Conservation (phyloP, 306 rosid genomes). For the Vicia sativa region DNA sequence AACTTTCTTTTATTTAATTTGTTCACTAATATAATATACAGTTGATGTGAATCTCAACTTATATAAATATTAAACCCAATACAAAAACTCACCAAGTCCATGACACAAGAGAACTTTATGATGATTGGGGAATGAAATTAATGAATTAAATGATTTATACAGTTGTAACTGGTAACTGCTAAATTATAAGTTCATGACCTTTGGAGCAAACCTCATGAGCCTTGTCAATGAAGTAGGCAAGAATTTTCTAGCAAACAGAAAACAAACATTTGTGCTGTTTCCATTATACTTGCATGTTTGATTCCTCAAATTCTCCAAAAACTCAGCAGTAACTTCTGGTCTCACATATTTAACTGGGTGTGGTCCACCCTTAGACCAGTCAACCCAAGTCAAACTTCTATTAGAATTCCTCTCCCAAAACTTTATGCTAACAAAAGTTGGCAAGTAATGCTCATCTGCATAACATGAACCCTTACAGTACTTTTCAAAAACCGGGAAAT, state of each 20-base stretch:
- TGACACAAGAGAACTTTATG: not conserved
- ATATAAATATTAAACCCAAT: not conserved
- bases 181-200: conserved; percentile 51
- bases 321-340: conserved; percentile 50
- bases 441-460: conserved; percentile 82
- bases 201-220: conserved; percentile 54
- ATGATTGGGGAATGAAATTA: not conserved
- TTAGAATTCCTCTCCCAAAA: conserved; percentile 60
- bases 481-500: conserved; percentile 58
- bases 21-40: conserved; percentile 7
- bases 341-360: conserved; percentile 64
- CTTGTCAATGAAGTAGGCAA: conserved; percentile 49
- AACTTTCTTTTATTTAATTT: not conserved
- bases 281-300: conserved; percentile 52
- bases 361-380: conserved; percentile 72
- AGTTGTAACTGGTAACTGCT: not conserved
- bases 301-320: conserved; percentile 59
- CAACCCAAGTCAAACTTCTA: conserved; percentile 79
- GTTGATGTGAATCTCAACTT: conserved; percentile 11
- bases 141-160: conserved; percentile 12
- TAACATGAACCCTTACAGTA: conserved; percentile 49
- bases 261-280: conserved; percentile 46
- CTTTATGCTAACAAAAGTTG: conserved; percentile 60
- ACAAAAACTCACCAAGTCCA: conserved; percentile 11
- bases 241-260: conserved; percentile 77